Evolutionary conservation across 306 rosid species (phyloP), one percentile per base, ranked within the genome.

Genomic region (Cucurbita ficifolia): DNA sequence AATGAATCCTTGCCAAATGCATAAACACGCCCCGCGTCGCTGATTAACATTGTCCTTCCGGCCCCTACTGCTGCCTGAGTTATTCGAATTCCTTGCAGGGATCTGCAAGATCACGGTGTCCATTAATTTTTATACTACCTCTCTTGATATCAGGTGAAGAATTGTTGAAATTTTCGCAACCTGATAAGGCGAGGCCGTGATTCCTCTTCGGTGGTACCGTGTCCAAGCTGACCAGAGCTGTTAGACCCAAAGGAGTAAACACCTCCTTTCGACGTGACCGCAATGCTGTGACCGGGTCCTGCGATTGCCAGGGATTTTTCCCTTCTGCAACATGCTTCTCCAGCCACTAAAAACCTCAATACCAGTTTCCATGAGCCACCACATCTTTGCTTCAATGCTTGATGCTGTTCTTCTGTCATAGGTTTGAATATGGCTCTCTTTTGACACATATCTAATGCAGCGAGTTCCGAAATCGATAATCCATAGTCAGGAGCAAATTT

Each of bases 311-410:
- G 94, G 2, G 89, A 90, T 73, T 86, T 90, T 82, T 90, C 98
- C 86, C 97, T 87, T 81, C 97, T 81, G 82, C 83, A 80, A 82
- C 97, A 94, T 10, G 92, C 87, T 71, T 94, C 98, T 62, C 98
- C 97, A 38, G 96, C 96, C 77, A 84, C 76, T 75, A 94, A 80
- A 82, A 86, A 94, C 86, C 94, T 87, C 84, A 94, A 88, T 64
- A 89, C 98, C 75, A 94, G 88, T 69, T 90, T 94, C 97, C 97
- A 94, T 10, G 94, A 90, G 10, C 98, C 98, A 45, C 98, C 98
- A 79, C 98, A 94, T 77, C 82, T 82, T 81, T 78, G 90, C 90
- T 86, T 94, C 85, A 94, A 75, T 45, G 85, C 83, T 50, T 74
- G 79, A 73, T 79, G 82, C 70, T 90, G 83, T 78, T 88, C 97